Percentiles rank a stretch among this genome's conserved stretches.
phyloP scores from a whole-genome alignment of 225 moss, liverwort and hornwort species.

The Straminergon stramineum region DNA sequence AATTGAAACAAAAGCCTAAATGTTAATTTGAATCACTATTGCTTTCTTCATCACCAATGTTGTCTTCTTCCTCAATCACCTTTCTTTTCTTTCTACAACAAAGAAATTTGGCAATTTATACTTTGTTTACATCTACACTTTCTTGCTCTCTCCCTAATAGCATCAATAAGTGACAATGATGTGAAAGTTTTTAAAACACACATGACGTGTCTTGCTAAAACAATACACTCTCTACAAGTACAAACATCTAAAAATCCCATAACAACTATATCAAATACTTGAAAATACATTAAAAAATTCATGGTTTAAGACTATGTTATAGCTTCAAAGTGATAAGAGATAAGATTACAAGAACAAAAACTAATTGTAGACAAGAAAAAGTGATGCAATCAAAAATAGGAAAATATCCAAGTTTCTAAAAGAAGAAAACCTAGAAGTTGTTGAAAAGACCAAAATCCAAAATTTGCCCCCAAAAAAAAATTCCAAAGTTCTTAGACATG shows the following conservation, averaged over 20 bases:
- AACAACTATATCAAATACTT: not conserved
- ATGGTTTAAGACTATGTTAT: no score
- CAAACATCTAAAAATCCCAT: not conserved
- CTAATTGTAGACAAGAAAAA: not conserved
- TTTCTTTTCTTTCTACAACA: not conserved
- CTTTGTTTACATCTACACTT: not conserved
- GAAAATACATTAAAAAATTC: not conserved
- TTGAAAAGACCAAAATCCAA: no score
- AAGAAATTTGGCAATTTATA: not conserved
- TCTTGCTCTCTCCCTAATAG: not conserved
- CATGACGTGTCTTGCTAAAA: not conserved
- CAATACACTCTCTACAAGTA: not conserved
- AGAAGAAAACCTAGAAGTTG: no score
- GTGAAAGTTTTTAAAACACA: not conserved
- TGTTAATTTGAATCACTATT: not conserved
- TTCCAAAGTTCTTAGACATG: no score
- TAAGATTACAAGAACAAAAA: no score
- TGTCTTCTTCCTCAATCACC: not conserved
- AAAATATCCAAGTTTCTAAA: no score
- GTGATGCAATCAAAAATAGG: rapidly evolving
- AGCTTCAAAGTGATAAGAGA: no score
- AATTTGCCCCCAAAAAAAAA: no score
- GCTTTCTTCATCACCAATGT: not conserved
- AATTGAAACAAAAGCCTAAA: no score
- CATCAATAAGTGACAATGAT: not conserved